Base-by-base conservation (phyloP, 192 early-diverging fungal genomes). In the Coemansia sp. region DNA sequence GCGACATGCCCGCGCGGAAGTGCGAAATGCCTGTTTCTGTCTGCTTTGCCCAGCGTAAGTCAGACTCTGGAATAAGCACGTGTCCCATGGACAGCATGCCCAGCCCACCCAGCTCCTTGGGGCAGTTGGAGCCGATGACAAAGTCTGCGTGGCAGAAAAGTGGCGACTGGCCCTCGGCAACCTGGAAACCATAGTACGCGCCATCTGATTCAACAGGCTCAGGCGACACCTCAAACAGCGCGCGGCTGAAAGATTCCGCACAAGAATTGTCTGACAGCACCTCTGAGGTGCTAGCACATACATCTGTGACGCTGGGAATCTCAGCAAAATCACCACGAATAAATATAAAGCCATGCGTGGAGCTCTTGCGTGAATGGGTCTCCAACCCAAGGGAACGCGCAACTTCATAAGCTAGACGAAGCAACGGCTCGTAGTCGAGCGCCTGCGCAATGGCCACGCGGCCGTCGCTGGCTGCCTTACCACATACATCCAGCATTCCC, bases 11-110 rank as follows among this genome's bases (percentile, higher is more conserved):
- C 21, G 93, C 92, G 31, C 95, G 91, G 90, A 97, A 99, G 66
- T 99, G 97, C 29, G 95, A 95, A 64, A 97, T 95, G 14, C 95
- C 95, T 0, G 90, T 90, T 68, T 97, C 95, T 8, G 97, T 99
- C 76, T 97, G 95, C 68, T 95, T 92, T 23, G 92, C 92, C 95
- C 95, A 99, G 22, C 95, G 88, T 67, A 97, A 70, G 75, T 99
- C 97, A 8, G 92, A 94, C 76, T 97, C 94, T 31, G 97, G 97
- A 64, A 99, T 97, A 57, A 99, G 83, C 6, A 99, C 94, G 58
- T 99, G 95, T 53, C 97, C 97, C 97, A 99, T 99, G 11, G 94
- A 96, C 51, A 99, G 83, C 97, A 99, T 99, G 60, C 95, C 95
- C 25, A 99, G 85, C 42, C 97, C 97, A 72, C 97, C 95, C 51